These are phyloP conservation scores for Leccinum disarticulatum DNA, from an alignment of 768 basidiomycete species.

Conservation along the genomic window DNA sequence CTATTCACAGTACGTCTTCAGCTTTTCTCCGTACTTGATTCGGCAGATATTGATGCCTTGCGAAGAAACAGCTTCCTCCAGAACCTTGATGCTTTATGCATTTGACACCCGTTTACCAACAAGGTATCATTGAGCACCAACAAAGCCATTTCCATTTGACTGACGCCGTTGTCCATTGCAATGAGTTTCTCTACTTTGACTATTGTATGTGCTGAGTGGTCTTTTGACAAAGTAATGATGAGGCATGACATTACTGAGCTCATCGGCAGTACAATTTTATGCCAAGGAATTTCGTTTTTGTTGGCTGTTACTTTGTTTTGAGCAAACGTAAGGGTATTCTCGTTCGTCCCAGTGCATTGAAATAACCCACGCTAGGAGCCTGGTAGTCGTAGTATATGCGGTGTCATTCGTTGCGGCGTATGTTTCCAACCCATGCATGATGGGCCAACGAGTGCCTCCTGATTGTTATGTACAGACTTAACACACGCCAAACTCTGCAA, in stretches of 20 bases:
- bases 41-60: too few relatives aligned
- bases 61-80: too few relatives aligned
- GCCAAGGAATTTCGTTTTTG: constrained; percentile 64
- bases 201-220: constrained; percentile 41
- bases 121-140: too few relatives aligned
- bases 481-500: constrained; percentile 54
- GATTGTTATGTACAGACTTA: constrained; percentile 45
- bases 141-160: too few relatives aligned
- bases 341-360: neutral
- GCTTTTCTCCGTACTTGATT: too few relatives aligned
- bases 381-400: constrained; percentile 63
- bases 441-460: constrained; percentile 13
- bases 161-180: constrained; percentile 23
- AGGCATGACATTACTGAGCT: neutral
- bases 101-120: too few relatives aligned
- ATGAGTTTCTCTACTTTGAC: constrained; percentile 49
- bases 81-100: too few relatives aligned
- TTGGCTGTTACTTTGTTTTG: constrained; percentile 60
- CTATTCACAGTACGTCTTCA: too few relatives aligned
- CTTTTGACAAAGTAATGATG: too few relatives aligned
- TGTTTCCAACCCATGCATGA: constrained; percentile 22
- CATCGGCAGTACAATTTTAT: constrained; percentile 50
- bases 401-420: constrained; percentile 67
- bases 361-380: neutral
- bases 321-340: constrained; percentile 53